Percentiles rank a stretch among this genome's conserved stretches.
These are phyloP conservation scores for Globisporangium polare DNA, from an alignment of 352 stramenopile species.

Conservation along the genomic window DNA sequence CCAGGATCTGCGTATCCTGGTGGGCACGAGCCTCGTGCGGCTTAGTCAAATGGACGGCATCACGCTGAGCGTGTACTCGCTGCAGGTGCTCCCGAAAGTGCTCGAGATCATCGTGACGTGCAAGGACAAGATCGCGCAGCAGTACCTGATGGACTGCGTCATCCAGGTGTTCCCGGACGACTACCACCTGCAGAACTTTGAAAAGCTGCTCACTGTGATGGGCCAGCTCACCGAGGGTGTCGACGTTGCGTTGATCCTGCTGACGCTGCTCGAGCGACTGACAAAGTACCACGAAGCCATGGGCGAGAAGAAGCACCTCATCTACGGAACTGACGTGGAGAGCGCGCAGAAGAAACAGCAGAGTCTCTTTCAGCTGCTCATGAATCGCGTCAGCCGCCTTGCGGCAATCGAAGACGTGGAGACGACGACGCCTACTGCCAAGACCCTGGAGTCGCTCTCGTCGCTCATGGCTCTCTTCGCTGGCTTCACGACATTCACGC, in stretches of 20 bases:
- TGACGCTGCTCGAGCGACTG: slow-evolving; percentile 93
- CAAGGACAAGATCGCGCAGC: slow-evolving; percentile 95
- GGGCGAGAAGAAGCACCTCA: slow-evolving; percentile 19
- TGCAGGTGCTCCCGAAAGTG: slow-evolving; percentile 86
- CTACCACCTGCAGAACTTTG: slow-evolving; percentile 96
- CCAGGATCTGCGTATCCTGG: slow-evolving; percentile 95
- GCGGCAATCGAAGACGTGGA: neutral
- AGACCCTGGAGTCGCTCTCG: neutral
- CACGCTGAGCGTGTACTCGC: slow-evolving; percentile 87
- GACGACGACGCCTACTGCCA: slow-evolving; percentile 2
- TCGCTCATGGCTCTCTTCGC: slow-evolving; percentile 44
- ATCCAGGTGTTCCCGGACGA: slow-evolving; percentile 98
- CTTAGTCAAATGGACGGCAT: slow-evolving; percentile 96
- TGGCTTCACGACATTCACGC: slow-evolving; percentile 48
- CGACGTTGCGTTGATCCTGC: slow-evolving; percentile 88
- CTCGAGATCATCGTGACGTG: slow-evolving; percentile 94
- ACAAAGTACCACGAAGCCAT: slow-evolving; percentile 80
- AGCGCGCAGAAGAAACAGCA: slow-evolving; percentile 12
- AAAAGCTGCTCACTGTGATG: slow-evolving; percentile 84
- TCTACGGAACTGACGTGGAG: slow-evolving; percentile 15
- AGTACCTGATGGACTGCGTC: slow-evolving; percentile 99
- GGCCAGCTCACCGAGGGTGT: slow-evolving; percentile 89
- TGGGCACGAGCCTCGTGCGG: slow-evolving; percentile 96
- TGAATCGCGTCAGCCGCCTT: slow-evolving; percentile 14
- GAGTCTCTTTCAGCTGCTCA: slow-evolving; percentile 18